Conservation (phyloP, 2,329 filamentous ascomycete genomes). For the Lecanicillium sp. region DNA sequence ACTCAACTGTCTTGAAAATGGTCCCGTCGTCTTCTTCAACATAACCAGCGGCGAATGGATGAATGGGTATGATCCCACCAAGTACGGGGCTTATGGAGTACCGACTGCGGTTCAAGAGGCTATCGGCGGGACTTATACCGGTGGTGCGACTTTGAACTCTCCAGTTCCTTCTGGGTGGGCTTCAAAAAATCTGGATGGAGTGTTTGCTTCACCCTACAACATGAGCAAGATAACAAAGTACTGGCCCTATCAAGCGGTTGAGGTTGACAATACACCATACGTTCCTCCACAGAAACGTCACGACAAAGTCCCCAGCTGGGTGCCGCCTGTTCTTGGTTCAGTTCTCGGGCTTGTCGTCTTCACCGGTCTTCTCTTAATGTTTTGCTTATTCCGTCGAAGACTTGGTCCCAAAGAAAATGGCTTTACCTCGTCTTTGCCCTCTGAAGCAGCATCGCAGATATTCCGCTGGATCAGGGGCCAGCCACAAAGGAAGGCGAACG, state of each 20-base stretch:
- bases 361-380: conserved; percentile 39
- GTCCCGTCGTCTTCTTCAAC: conserved; percentile 61
- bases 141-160: conserved; percentile 60
- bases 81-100: conserved; percentile 59
- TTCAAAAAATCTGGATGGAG: conserved; percentile 32
- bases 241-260: conserved; percentile 47
- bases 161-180: conserved; percentile 53
- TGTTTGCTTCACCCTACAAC: conserved; percentile 50
- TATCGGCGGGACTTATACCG: conserved; percentile 59
- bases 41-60: conserved; percentile 62
- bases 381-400: conserved; percentile 42
- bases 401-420: background rate
- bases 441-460: conserved; percentile 37
- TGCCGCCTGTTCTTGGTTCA: conserved; percentile 54
- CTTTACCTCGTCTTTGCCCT: background rate
- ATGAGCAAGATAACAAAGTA: conserved; percentile 47
- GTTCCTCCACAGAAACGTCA: conserved; percentile 16
- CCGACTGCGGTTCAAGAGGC: conserved; percentile 53
- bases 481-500: conserved; percentile 6
- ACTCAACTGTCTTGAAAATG: conserved; percentile 39
- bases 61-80: conserved; percentile 57
- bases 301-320: conserved; percentile 42
- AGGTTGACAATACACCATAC: conserved; percentile 13
- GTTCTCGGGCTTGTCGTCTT: conserved; percentile 51
- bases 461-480: conserved; percentile 44